Percentiles rank a stretch among this genome's conserved stretches.
Conservation (phyloP, 768 basidiomycete genomes). For the Boletus tylopilopsis region DNA sequence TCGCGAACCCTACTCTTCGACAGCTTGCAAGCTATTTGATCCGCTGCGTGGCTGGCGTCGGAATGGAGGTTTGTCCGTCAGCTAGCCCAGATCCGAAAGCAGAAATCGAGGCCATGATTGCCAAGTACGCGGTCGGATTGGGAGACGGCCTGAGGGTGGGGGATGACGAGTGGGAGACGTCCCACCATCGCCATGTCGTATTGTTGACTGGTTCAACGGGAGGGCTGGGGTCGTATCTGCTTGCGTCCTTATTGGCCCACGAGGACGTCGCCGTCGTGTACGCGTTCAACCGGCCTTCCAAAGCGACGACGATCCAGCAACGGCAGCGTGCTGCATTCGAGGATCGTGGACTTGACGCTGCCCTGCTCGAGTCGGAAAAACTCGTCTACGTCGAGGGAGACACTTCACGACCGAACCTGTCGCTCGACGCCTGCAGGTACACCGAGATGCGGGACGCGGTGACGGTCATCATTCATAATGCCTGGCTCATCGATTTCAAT, state of each 20-base stretch:
- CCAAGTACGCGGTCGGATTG: conserved; percentile 31
- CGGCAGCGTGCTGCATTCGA: conserved; percentile 21
- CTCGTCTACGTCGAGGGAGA: conserved; percentile 31
- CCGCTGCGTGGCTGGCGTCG: not conserved
- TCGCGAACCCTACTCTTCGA: conserved; percentile 38
- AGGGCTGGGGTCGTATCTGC: conserved; percentile 31
- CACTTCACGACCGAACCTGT: conserved; percentile 16
- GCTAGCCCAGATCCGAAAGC: not conserved
- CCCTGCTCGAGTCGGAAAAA: conserved; percentile 21
- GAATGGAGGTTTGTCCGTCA: not conserved
- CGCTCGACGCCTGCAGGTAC: conserved; percentile 17
- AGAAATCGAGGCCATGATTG: conserved; percentile 35
- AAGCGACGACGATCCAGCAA: conserved; percentile 2
- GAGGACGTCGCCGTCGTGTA: conserved; percentile 29
- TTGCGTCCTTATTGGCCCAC: conserved; percentile 34
- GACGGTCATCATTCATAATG: conserved; percentile 41
- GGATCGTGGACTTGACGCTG: conserved; percentile 24
- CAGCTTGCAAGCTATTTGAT: conserved; percentile 30
- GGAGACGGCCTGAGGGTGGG: not conserved
- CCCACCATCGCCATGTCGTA: conserved; percentile 22
- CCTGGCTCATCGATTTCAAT: conserved; percentile 51
- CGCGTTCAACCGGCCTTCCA: conserved; percentile 25
- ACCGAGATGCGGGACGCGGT: conserved; percentile 27
- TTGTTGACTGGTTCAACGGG: conserved; percentile 34
- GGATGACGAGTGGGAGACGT: not conserved